Conservation (phyloP, 1,284 basidiomycete genomes). For the Neolentinus lepideus region DNA sequence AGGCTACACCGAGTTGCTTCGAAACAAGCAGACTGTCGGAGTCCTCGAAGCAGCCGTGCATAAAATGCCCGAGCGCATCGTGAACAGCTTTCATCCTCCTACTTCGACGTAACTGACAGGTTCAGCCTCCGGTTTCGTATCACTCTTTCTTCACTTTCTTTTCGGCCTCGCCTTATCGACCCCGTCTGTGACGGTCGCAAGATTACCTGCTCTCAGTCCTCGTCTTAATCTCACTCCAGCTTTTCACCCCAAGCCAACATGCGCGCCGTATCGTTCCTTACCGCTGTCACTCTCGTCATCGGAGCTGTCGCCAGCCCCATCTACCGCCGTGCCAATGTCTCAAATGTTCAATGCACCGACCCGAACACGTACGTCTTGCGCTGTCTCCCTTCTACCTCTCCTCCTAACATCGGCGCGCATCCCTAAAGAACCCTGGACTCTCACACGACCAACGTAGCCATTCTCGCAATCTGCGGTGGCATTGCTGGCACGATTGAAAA, state of each 20-base stretch:
- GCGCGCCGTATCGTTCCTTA: conserved; percentile 8
- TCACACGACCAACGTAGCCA: conserved; percentile 24
- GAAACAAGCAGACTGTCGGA: neutral
- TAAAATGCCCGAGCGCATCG: neutral
- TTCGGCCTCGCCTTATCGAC: neutral
- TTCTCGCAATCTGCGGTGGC: conserved; percentile 24
- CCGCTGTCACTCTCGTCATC: conserved; percentile 10
- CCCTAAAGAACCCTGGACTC: conserved; percentile 19
- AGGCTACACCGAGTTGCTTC: too few species aligned
- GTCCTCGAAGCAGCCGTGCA: neutral
- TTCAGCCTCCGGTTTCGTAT: neutral
- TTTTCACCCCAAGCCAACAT: conserved; percentile 6
- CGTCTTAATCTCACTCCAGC: neutral
- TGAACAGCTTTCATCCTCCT: neutral
- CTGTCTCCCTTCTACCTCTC: neutral
- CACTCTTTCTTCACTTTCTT: neutral
- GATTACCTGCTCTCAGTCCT: neutral
- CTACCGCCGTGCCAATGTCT: conserved; percentile 16
- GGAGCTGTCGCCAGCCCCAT: conserved; percentile 18
- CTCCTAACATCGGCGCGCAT: neutral
- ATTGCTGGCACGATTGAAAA: conserved; percentile 24
- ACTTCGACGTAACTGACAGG: neutral
- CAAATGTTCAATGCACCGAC: conserved; percentile 16
- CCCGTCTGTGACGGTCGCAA: neutral
- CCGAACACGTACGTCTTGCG: conserved; percentile 8